Percentiles rank a stretch among this genome's conserved stretches.
Conservation (phyloP, 75 land plant genomes). For the Chamaecyparis obtusa region DNA sequence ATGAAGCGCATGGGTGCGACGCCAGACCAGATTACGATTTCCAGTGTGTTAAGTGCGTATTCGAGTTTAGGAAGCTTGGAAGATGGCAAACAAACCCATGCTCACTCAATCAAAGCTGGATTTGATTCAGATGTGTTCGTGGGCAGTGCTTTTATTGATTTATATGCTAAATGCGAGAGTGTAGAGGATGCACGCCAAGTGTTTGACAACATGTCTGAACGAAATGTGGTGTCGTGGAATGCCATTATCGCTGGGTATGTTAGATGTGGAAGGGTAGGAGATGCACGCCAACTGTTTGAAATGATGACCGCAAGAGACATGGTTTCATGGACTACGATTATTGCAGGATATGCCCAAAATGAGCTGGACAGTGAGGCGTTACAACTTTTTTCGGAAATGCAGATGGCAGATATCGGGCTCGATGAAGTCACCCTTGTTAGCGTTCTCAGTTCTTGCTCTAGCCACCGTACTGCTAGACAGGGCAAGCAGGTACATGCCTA, state of each 20-base stretch:
- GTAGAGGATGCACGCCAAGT: conserved; percentile 10
- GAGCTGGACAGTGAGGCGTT: conserved; percentile 37
- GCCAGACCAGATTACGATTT: conserved; percentile 40
- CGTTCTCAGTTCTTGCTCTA: conserved; percentile 51
- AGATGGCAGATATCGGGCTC: conserved; percentile 28
- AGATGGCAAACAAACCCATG: conserved; percentile 25
- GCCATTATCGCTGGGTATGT: conserved; percentile 35
- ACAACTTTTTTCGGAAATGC: conserved; percentile 37
- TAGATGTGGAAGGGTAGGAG: conserved; percentile 31
- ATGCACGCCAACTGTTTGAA: conserved; percentile 51
- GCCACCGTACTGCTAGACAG: conserved; percentile 11
- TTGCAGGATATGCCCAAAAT: conserved; percentile 59
- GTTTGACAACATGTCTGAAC: conserved; percentile 31
- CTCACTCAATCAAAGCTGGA: conserved; percentile 33
- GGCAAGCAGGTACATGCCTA: conserved; percentile 53
- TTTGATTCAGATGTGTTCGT: conserved; percentile 42
- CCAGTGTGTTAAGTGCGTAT: conserved; percentile 39
- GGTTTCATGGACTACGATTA: conserved; percentile 68
- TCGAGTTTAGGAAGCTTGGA: conserved; percentile 34
- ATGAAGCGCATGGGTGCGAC: conserved; percentile 38
- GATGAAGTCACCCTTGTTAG: conserved; percentile 48
- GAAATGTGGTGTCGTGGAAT: conserved; percentile 49
- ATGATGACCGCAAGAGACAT: conserved; percentile 38
- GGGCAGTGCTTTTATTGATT: conserved; percentile 47
- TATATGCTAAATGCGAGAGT: conserved; percentile 26